phyloP scores from a whole-genome alignment of 108 stramenopile genomes.

The Nitzschia inconspicua region DNA sequence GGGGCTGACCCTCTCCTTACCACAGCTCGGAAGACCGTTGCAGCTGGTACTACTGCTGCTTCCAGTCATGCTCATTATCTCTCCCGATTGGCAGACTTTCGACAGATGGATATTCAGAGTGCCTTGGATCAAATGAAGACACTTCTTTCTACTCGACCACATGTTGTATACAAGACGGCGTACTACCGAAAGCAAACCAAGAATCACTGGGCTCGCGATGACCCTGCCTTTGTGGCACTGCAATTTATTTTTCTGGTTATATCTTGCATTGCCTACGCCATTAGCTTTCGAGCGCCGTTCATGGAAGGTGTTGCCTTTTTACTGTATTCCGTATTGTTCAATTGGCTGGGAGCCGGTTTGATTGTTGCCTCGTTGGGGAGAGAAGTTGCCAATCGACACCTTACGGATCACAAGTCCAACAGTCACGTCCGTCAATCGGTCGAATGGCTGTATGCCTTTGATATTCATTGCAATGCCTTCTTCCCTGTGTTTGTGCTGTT shows the following conservation, averaged over 20 bases:
- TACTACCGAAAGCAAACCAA: conserved; percentile 93
- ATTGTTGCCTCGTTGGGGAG: conserved; percentile 63
- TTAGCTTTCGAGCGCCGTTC: conserved; percentile 64
- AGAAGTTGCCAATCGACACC: conserved; percentile 75
- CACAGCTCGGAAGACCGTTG: conserved; percentile 20
- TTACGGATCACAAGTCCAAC: conserved; percentile 53
- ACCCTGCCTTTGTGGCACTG: conserved; percentile 95
- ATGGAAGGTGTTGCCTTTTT: conserved; percentile 35
- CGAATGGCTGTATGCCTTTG: conserved; percentile 98
- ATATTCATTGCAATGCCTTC: conserved; percentile 98
- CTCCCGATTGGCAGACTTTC: conserved; percentile 58
- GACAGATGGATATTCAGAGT: conserved; percentile 85
- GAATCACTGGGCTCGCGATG: conserved; percentile 98
- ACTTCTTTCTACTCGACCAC: conserved; percentile 61
- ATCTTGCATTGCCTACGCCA: conserved; percentile 67
- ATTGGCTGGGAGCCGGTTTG: conserved; percentile 67
- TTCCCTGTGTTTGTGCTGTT: conserved; percentile 90
- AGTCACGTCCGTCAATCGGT: conserved; percentile 91
- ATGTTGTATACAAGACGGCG: conserved; percentile 84
- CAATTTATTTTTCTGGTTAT: conserved; percentile 81
- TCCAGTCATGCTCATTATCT: conserved; percentile 46
- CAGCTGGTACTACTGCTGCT: conserved; percentile 13
- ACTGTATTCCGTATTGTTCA: conserved; percentile 49
- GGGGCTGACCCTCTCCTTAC: conserved; percentile 34
- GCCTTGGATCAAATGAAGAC: conserved; percentile 89